Base-by-base conservation (phyloP, 1,284 basidiomycete species). In the Mycena sp. region DNA sequence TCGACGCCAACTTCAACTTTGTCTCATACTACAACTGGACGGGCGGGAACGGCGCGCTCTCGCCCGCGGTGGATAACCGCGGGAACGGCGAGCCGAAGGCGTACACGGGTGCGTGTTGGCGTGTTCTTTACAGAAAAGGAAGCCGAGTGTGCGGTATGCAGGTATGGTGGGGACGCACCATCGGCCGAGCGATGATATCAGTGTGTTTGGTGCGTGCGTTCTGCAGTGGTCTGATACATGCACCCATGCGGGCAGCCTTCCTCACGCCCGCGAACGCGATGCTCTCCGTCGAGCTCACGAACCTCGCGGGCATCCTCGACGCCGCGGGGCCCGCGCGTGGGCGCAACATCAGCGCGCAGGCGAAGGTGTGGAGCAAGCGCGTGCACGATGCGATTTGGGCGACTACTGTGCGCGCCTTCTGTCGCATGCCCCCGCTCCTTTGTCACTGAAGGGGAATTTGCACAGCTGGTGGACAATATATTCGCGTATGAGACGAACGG, bases 1-100 rank as follows among this genome's bases (percentile, higher is more conserved):
- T 91, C 67, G 90, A 91, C 69, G 81, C 80, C 7, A 74, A 91
- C 74, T 92, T 87, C 77, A 88, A 91, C 73, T 86, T 89, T 67
- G 80, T 91, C 54, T 91, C 89, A 12, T 91, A 86, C 73, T 93
- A 91, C 73, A 92, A 91, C 72, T 93, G 90, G 91, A 92, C 90
- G 9, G 91, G 91, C 25, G 84, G 84, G 14, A 45, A 29, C 35
- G 88, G 89, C 11, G 79, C 88, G n/a, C 80, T 87, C 61, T 87
- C 87, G 37, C 89, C 89, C 4, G 75, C 81, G 17, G 90, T 92
- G 1, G 76, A 80, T 54, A 93, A 93, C 19, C 23, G 11, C 5
- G 65, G 61, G 23, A 61, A 63, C 30, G 65, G 65, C n/a, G 65
- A 67, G 54, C 90, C 87, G 1, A 90, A 87, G 72, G 84, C 81